A percentile compares a stretch with the other conserved stretches of the same genome.
Conservation (phyloP, 345 rosid species). For the Hirschfeldia incana region DNA sequence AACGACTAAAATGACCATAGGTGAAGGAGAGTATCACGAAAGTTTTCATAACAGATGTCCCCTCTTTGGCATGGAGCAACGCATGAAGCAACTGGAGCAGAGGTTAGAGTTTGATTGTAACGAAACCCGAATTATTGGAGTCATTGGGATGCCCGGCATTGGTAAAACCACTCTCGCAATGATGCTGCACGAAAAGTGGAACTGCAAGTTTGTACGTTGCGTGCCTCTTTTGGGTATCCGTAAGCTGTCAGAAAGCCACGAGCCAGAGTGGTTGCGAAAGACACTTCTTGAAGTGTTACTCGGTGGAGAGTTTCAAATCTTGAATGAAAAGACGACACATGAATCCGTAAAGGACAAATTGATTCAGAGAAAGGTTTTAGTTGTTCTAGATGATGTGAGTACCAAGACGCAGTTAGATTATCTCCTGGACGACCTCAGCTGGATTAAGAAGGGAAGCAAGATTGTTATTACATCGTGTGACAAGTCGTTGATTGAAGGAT, state of each 20-base stretch:
- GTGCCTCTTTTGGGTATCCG: conserved; percentile 6
- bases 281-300: conserved; percentile 8
- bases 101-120: not conserved
- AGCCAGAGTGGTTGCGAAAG: not conserved
- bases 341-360: not conserved
- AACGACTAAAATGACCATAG: not conserved
- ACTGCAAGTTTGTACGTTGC: not conserved
- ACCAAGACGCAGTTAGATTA: not conserved
- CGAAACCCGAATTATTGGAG: conserved; percentile 25
- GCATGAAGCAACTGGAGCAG: not conserved
- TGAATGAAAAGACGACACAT: not conserved
- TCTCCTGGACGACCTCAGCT: not conserved
- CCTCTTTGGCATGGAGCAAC: not conserved
- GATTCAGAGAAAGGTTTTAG: not conserved
- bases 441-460: conserved; percentile 9
- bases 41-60: not conserved
- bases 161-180: conserved; percentile 17
- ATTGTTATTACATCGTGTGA: not conserved
- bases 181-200: conserved; percentile 9
- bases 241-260: not conserved
- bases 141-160: conserved; percentile 20
- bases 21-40: not conserved
- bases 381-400: conserved; percentile 16
- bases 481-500: not conserved
- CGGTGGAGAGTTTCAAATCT: not conserved